Evolutionary conservation across 176 grass and related monocot genomes (phyloP), one percentile per base, ranked within the genome.

Genomic region (Zizania latifolia): DNA sequence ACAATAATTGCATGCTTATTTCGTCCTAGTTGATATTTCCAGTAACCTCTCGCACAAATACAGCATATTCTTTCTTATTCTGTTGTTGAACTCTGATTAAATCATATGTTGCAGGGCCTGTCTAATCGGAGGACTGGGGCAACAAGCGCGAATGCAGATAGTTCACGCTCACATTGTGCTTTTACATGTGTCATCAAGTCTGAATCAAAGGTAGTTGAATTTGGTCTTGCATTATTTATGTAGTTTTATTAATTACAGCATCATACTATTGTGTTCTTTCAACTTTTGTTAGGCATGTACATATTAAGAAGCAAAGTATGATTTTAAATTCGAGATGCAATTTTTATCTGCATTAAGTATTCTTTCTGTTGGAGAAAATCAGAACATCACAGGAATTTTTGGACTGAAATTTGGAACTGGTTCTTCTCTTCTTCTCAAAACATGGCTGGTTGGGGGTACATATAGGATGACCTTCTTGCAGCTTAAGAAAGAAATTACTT

Each of bases 121-220:
- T 84, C 86, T 73, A 99, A 99, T 73, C 79, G 90, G 58, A 87
- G 89, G 83, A 99, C 78, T 9, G 95, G 84, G 35, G 85, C 91
- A 79, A 99, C 95, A 19, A 99, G 86, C 65, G 89, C 82, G 29
- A 99, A 99, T 75, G 82, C 84, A 27, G 95, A 99, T 30, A 99
- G 95, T 56, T 99, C 95, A 32, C 91, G 95, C 44, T 99, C 95
- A 23, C 95, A 99, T 75, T 99, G 95, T 59, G 95, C 94, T 37
- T 99, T 99, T 72, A 99, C 95, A 33, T 99, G 95, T 40, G 86
- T 94, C 34, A 90, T 99, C 50, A 91, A 89, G 80, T 94, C 84
- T 40, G 86, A 88, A 76, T 88, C 78, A 40, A 99, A 94, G 95
- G 95, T 99, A 86, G 38, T 68, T 63, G 36, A 29, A 37, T 59